These are phyloP conservation scores for Actinomortierella ambigua DNA, from an alignment of 371 early-diverging fungal species.

Conservation along the genomic window DNA sequence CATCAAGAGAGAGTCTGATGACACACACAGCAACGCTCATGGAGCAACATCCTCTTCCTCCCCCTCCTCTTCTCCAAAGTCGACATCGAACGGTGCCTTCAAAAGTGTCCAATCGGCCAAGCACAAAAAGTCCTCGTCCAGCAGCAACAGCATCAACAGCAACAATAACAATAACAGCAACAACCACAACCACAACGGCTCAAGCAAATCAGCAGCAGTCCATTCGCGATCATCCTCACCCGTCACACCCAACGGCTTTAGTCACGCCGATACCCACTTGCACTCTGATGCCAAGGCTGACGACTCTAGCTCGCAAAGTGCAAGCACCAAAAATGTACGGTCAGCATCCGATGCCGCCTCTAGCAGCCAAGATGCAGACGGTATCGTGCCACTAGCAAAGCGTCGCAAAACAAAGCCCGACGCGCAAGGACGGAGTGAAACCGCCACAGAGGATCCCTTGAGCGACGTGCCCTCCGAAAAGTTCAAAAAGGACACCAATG, in stretches of 20 bases:
- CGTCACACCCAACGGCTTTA: too few species aligned
- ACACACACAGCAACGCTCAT: constrained; percentile 5
- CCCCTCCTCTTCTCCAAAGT: constrained; percentile 14
- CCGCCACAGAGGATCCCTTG: background rate
- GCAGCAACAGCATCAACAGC: background rate
- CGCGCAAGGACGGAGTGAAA: constrained; percentile 1
- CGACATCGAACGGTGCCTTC: constrained; percentile 20
- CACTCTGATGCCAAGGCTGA: too few species aligned
- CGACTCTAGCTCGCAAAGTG: background rate
- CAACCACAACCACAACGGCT: background rate
- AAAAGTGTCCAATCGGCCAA: constrained; percentile 12
- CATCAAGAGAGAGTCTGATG: constrained; percentile 9
- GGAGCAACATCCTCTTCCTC: constrained; percentile 5
- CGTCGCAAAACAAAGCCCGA: constrained; percentile 30
- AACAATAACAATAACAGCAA: background rate
- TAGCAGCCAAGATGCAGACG: background rate
- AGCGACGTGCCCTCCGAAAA: too few species aligned
- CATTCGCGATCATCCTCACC: too few species aligned
- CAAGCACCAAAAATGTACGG: constrained; percentile 4
- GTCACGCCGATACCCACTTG: too few species aligned
- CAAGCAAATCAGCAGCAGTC: too few species aligned
- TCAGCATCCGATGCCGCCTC: background rate
- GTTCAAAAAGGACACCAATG: too few species aligned
- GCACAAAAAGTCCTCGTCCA: constrained; percentile 8
- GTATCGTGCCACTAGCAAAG: constrained; percentile 12